phyloP scores from a whole-genome alignment of 805 yeast genomes.

The Pichia nanzhaoensis region DNA sequence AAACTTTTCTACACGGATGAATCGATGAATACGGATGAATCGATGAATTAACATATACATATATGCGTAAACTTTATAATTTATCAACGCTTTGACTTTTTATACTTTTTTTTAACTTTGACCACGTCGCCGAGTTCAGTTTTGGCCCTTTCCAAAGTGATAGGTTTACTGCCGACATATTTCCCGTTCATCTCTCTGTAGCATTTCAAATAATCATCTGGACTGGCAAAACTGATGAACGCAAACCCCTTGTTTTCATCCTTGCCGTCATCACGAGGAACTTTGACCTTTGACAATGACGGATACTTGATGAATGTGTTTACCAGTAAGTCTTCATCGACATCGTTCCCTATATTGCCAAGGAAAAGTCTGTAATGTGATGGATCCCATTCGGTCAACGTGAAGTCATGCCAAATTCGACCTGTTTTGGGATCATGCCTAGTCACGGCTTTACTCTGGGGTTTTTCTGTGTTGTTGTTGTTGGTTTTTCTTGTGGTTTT shows the following conservation, averaged over 20 bases:
- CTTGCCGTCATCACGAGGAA: constrained; percentile 45
- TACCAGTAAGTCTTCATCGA: constrained; percentile 48
- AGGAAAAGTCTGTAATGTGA: constrained; percentile 65
- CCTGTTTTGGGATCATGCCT: constrained; percentile 38
- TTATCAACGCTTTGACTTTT: background rate
- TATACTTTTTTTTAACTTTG: background rate
- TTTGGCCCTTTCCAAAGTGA: constrained; percentile 59
- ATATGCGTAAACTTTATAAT: too few relatives aligned
- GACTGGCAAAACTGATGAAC: constrained; percentile 57
- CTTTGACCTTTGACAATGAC: constrained; percentile 51
- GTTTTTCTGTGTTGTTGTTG: background rate
- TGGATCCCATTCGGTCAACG: constrained; percentile 60
- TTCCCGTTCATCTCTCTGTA: constrained; percentile 73
- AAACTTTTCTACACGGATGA: constrained; percentile 1
- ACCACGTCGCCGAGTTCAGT: constrained; percentile 27
- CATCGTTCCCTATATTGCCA: constrained; percentile 68
- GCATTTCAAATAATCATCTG: constrained; percentile 64
- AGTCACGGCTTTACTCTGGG: constrained; percentile 30
- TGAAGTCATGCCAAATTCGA: constrained; percentile 40
- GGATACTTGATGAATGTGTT: constrained; percentile 48
- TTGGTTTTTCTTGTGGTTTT: background rate
- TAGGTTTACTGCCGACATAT: constrained; percentile 68
- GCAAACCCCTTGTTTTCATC: constrained; percentile 59
- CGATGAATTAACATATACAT: too few relatives aligned
- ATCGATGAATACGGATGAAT: background rate